A percentile compares a stretch with the other conserved stretches of the same genome.
These are phyloP conservation scores for Leptographium procerum DNA, from an alignment of 2,329 filamentous ascomycete species.

Conservation along the genomic window DNA sequence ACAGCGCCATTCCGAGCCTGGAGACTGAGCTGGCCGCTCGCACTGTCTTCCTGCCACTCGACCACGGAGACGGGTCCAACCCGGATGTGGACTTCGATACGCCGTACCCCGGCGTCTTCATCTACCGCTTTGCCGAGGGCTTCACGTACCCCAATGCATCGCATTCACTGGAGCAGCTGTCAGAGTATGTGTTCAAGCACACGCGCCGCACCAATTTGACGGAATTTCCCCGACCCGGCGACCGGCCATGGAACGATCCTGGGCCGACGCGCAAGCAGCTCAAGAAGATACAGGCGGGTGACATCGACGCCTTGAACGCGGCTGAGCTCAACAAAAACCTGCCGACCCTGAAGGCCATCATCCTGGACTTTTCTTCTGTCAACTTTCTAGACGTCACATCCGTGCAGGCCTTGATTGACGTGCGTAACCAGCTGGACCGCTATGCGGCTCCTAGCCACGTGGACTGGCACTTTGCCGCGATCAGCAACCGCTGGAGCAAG, in stretches of 20 bases:
- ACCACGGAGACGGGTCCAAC: slow-evolving; percentile 84
- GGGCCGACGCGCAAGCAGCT: slow-evolving; percentile 47
- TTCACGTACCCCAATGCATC: slow-evolving; percentile 96
- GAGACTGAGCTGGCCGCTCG: slow-evolving; percentile 42
- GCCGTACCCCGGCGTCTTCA: slow-evolving; percentile 87
- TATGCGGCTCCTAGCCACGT: slow-evolving; percentile 36
- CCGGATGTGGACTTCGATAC: slow-evolving; percentile 67
- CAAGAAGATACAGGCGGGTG: slow-evolving; percentile 16
- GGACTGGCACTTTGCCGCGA: slow-evolving; percentile 43
- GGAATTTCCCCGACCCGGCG: slow-evolving; percentile 53
- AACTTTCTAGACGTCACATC: slow-evolving; percentile 47
- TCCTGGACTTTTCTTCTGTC: slow-evolving; percentile 47
- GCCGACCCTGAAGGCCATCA: slow-evolving; percentile 32
- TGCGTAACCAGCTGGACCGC: slow-evolving; percentile 41
- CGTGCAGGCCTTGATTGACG: slow-evolving; percentile 43
- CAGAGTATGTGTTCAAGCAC: slow-evolving; percentile 52
- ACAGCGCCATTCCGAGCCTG: slow-evolving; percentile 42
- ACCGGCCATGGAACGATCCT: slow-evolving; percentile 92
- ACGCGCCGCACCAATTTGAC: slow-evolving; percentile 68
- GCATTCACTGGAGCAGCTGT: slow-evolving; percentile 72
- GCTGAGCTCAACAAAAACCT: slow-evolving; percentile 14
- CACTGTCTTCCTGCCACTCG: slow-evolving; percentile 77
- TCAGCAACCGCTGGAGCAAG: slow-evolving; percentile 45
- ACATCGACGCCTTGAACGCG: slow-evolving; percentile 7
- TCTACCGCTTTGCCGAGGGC: slow-evolving; percentile 88